Base-by-base conservation (phyloP, 768 basidiomycete genomes). In the Piloderma croceum region DNA sequence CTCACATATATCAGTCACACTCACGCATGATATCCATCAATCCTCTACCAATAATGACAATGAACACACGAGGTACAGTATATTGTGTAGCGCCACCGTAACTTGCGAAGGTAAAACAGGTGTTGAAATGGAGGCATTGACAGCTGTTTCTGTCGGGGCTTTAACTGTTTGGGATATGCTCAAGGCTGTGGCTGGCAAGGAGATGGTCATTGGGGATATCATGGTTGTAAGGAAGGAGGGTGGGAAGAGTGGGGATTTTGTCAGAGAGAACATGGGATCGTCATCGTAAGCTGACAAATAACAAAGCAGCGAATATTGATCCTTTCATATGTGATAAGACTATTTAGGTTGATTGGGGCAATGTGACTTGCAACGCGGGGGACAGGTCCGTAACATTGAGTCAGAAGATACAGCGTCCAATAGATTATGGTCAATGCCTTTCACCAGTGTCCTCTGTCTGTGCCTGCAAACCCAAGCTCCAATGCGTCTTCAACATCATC, bases 111-210 rank as follows among this genome's bases (percentile, higher is more conserved):
- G 87, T 11, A 81, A 80, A 58, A 90, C 90, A 11, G 86, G 91
- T 4, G 87, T 91, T 15, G 89, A 91, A 66, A 91, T 97, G 85
- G 93, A 96, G 63, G 91, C 90, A 18, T 58, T 93, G 41, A 87
- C 82, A n/a, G 83, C 82, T 18, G 90, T 89, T 7, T 80, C 80
- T 2, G 68, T 86, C 22, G 81, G 81, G 5, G 69, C 88, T 23
- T 65, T 93, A 39, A 89, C 88, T 1, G 79, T 92, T 11, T 94
- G 90, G 86, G 90, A 91, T 55, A 92, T 94, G 90, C 72, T 92
- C 22, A 92, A 93, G 63, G 83, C 84, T 4, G 81, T 90, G 2
- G 89, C 86, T 1, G 91, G 89, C n/a, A 74, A 75, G 56, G 84
- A 88, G 42, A 91, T 94, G 87, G 63, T 75, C 43, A 87, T 96